Evolutionary conservation across 805 yeast genomes (phyloP).

Genomic region (Grigorovia humatica): DNA sequence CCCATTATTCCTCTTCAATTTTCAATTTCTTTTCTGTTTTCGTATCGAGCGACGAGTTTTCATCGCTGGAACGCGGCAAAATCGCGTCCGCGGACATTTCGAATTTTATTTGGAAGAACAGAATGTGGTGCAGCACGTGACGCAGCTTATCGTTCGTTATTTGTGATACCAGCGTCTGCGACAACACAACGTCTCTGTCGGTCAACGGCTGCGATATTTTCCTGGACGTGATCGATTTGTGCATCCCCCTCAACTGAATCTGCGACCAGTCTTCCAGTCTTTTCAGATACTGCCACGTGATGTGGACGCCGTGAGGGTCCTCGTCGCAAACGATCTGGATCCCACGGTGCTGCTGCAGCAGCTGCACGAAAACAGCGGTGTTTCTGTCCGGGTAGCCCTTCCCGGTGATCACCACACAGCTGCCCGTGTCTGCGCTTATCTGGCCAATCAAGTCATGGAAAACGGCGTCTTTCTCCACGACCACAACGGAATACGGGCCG

Average conservation of each 20-base stretch:
- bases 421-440: constrained; percentile 2
- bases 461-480: constrained; percentile 42
- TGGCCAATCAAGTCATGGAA: constrained; percentile 27
- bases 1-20: no score
- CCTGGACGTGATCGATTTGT: neutral
- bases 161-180: neutral
- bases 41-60: no score
- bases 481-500: neutral
- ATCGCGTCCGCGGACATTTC: neutral
- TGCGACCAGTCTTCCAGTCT: neutral
- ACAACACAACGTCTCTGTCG: neutral
- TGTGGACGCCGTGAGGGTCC: constrained; percentile 57
- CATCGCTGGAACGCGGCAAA: neutral
- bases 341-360: neutral
- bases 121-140: neutral
- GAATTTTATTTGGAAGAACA: neutral
- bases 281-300: constrained; percentile 37
- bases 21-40: neutral
- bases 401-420: constrained; percentile 42
- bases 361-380: constrained; percentile 22
- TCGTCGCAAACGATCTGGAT: constrained; percentile 33
- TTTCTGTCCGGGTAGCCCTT: constrained; percentile 61
- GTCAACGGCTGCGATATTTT: neutral
- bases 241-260: neutral
- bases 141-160: neutral